Evolutionary conservation across 208 protist genomes (phyloP), one percentile per base, ranked within the genome.

Genomic region (Borovskyia barvae): DNA sequence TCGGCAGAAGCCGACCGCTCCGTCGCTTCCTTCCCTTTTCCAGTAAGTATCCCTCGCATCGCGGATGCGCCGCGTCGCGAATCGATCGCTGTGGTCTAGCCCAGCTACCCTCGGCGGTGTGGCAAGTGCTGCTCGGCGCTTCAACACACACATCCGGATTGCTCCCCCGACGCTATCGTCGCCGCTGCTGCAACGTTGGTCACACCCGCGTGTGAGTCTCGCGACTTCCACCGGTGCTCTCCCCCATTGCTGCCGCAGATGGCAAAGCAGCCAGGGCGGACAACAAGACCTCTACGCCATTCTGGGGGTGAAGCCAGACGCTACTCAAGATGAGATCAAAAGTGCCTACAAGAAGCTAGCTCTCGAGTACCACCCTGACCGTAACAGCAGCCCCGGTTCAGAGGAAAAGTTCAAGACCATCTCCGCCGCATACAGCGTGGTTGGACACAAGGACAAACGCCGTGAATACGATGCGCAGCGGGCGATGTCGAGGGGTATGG

Each of bases 371-470:
- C 92, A 97, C 73, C 92, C 92, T 2, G 92, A 97, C 69, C 77
- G 87, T 41, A 95, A 97, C 52, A 77, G 79, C 51, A 70, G 77
- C 28, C 69, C 75, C 5, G 88, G 80, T 0, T 89, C 91, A 5
- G 85, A 95, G 79, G 85, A 95, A 50, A 85, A 75, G 59, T 95
- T 95, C 58, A 95, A 95, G 49, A 65, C 39, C 17, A 92, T 95
- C 20, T 92, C 89, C 0, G 85, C 82, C 22, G 89, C 89, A 4
- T 95, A 95, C 72, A 86, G 80, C 46, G 79, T 93, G 25, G 41
- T 95, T 20, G 85, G 89, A 5, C 60, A 92, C 65, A 88, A 90
- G 48, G 49, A 73, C 8, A 84, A 85, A 37, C 74, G 89, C 5
- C 71, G 72, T 40, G 72, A 93, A 69, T 95, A 95, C 59, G 89